Percentiles rank a stretch among this genome's conserved stretches.
Evolutionary conservation across 1,284 basidiomycete species (phyloP).

Genomic region (Ustilago nuda): DNA sequence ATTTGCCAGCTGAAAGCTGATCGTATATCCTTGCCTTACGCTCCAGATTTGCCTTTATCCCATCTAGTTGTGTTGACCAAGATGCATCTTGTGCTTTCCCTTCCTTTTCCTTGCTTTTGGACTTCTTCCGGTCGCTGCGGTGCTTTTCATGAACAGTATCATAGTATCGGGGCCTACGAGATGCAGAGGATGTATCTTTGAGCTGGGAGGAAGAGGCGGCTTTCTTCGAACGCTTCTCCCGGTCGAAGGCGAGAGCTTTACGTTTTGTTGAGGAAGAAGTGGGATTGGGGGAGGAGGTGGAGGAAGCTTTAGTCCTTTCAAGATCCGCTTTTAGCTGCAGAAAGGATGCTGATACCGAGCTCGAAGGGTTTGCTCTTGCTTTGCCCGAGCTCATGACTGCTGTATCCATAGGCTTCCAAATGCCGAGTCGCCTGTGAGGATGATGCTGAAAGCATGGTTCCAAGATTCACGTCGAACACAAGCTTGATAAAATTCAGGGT

Average conservation of each 20-base stretch:
- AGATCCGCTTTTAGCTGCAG: conserved; percentile 52
- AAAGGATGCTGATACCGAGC: conserved; percentile 36
- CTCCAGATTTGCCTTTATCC: conserved; percentile 76
- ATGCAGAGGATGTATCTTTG: background rate
- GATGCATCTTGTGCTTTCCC: background rate
- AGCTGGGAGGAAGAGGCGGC: conserved; percentile 9
- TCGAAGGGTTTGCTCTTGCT: conserved; percentile 5
- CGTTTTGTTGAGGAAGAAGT: conserved; percentile 13
- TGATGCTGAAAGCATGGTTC: background rate
- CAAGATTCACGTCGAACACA: background rate
- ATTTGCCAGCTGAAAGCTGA: conserved; percentile 81
- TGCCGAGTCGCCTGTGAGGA: background rate
- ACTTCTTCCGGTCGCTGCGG: background rate
- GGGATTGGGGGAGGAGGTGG: conserved; percentile 3
- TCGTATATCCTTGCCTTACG: conserved; percentile 86
- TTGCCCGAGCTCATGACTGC: background rate
- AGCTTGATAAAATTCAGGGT: conserved; percentile 4
- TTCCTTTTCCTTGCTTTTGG: background rate
- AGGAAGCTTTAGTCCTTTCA: conserved; percentile 31
- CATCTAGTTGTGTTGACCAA: conserved; percentile 72
- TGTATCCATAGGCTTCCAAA: too few species aligned
- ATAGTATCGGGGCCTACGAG: background rate
- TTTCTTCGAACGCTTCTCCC: background rate
- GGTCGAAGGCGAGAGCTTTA: background rate
- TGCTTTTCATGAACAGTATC: background rate